phyloP scores from a whole-genome alignment of 768 basidiomycete species.

The Lactarius trivialis region DNA sequence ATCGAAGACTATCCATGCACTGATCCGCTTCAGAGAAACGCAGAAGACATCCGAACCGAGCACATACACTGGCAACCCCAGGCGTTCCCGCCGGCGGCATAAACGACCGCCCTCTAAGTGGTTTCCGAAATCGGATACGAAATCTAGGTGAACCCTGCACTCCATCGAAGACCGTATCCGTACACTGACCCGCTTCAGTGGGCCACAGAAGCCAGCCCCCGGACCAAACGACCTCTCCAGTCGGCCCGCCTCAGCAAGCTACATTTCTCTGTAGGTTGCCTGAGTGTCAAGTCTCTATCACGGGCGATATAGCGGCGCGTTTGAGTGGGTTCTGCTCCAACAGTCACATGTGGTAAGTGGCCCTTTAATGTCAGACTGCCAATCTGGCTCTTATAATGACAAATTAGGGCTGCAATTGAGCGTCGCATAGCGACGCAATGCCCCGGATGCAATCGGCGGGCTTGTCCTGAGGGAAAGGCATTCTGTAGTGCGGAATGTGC shows the following conservation, averaged over 20 bases:
- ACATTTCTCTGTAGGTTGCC: neutral
- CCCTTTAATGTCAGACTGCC: neutral
- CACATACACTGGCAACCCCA: too few species aligned
- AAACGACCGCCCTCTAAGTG: too few species aligned
- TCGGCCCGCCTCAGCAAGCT: neutral
- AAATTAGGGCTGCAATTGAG: neutral
- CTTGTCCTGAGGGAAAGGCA: neutral
- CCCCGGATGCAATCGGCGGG: neutral
- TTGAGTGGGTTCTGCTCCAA: slow-evolving; percentile 2
- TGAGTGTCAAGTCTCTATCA: neutral
- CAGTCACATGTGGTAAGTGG: neutral
- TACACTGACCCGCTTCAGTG: neutral
- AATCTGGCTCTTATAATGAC: neutral
- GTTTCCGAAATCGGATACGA: too few species aligned
- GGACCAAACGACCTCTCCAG: too few species aligned
- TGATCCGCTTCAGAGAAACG: too few species aligned
- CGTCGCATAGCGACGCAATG: neutral
- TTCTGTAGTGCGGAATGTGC: neutral
- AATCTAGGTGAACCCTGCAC: neutral
- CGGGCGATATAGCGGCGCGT: neutral
- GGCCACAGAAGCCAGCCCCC: too few species aligned
- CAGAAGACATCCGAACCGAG: too few species aligned
- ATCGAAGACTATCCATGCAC: too few species aligned
- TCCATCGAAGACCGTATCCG: neutral
- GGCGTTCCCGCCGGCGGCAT: too few species aligned